Evolutionary conservation across 306 rosid species (phyloP).

Genomic region (Phaseolus lunatus): DNA sequence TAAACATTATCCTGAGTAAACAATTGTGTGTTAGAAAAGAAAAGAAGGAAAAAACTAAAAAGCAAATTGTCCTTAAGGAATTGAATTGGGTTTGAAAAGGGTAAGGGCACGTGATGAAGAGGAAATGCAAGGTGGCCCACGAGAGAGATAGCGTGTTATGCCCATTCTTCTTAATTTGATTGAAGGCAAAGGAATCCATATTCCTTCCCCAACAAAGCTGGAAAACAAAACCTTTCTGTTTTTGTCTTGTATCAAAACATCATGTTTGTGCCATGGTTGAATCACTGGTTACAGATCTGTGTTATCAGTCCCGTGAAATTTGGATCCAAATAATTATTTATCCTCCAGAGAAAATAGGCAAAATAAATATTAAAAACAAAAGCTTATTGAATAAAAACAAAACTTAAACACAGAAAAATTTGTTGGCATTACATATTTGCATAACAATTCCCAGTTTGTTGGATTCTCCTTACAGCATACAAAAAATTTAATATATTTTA

Average conservation of each 20-base stretch:
- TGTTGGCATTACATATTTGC: too few relatives aligned
- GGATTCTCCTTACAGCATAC: background rate
- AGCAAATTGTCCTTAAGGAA: background rate
- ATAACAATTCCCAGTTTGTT: background rate
- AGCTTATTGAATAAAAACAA: background rate
- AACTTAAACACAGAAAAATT: too few relatives aligned
- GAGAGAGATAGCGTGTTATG: slow-evolving; percentile 30
- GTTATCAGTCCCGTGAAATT: background rate
- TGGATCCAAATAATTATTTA: background rate
- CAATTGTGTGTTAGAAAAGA: background rate
- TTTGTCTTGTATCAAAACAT: background rate
- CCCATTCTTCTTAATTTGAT: background rate
- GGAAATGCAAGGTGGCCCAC: slow-evolving; percentile 42
- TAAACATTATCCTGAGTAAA: background rate
- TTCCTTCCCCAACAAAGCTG: slow-evolving; percentile 58
- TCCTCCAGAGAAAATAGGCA: background rate
- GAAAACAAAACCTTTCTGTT: slow-evolving; percentile 43
- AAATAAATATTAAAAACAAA: background rate
- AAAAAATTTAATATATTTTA: background rate
- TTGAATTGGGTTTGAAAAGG: slow-evolving; percentile 1
- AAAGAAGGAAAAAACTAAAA: background rate
- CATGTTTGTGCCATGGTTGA: background rate
- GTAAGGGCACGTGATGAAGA: slow-evolving; percentile 38
- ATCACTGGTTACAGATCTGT: slow-evolving; percentile 9
- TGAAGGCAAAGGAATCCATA: slow-evolving; percentile 25